phyloP scores from a whole-genome alignment of 345 rosid genomes.

The Brassica nigra region DNA sequence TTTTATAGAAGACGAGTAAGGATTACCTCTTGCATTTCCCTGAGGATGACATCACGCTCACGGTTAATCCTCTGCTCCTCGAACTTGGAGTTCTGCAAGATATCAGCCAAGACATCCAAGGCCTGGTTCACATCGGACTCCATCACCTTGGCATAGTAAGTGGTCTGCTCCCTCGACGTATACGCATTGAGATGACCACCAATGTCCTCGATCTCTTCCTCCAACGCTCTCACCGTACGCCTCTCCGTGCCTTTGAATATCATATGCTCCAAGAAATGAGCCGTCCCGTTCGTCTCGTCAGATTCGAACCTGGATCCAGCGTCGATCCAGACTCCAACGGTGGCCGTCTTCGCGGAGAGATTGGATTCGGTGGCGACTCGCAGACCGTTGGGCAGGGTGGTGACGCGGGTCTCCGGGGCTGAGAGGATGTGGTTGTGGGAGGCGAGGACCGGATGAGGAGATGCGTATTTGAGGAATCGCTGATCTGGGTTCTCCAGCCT shows the following conservation, averaged over 20 bases:
- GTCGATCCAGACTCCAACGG: slow-evolving; percentile 98
- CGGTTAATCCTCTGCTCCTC: slow-evolving; percentile 68
- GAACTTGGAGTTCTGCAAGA: slow-evolving; percentile 79
- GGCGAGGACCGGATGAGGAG: slow-evolving; percentile 68
- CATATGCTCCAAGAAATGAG: slow-evolving; percentile 98
- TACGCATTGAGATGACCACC: slow-evolving; percentile 97
- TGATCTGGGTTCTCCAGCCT: slow-evolving; percentile 79
- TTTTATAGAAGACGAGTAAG: background rate
- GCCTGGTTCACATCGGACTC: slow-evolving; percentile 71
- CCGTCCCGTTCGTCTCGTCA: slow-evolving; percentile 87
- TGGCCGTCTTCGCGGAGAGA: slow-evolving; percentile 72
- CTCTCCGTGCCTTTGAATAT: slow-evolving; percentile 89
- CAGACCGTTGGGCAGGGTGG: slow-evolving; percentile 86
- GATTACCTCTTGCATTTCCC: slow-evolving; percentile 82
- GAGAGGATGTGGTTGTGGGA: slow-evolving; percentile 81
- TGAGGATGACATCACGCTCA: slow-evolving; percentile 71
- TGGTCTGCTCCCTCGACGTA: slow-evolving; percentile 94
- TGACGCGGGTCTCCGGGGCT: slow-evolving; percentile 84
- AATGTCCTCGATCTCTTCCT: slow-evolving; percentile 95
- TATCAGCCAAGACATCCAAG: slow-evolving; percentile 82
- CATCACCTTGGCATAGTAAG: slow-evolving; percentile 89
- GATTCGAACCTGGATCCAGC: slow-evolving; percentile 97
- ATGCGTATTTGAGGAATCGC: slow-evolving; percentile 85
- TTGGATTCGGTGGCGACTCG: slow-evolving; percentile 91
- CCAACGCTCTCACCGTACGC: slow-evolving; percentile 60